Percentiles rank a stretch among this genome's conserved stretches.
Conservation (phyloP, 352 stramenopile species). For the Phytophthora tentaculata region DNA sequence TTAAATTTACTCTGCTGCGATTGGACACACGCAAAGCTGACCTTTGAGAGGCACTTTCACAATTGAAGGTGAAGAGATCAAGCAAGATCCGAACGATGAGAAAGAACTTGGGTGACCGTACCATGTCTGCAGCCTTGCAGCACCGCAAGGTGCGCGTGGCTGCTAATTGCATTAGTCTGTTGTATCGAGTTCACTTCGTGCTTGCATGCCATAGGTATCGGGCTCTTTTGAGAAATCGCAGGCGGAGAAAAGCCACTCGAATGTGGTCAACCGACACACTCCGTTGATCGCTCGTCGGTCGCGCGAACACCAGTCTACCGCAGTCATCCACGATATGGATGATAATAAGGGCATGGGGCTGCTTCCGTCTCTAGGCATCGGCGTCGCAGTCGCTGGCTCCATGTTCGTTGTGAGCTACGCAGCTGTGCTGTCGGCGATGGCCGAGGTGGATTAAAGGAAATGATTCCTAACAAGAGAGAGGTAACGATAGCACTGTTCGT, state of each 20-base stretch:
- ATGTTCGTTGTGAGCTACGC: slow-evolving; percentile 53
- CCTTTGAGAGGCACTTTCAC: slow-evolving; percentile 16
- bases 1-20: slow-evolving; percentile 3
- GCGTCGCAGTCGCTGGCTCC: slow-evolving; percentile 38
- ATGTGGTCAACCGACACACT: slow-evolving; percentile 36
- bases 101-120: slow-evolving; percentile 45
- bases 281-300: slow-evolving; percentile 17
- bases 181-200: background rate
- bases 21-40: slow-evolving; percentile 20
- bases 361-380: slow-evolving; percentile 30
- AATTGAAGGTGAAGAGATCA: slow-evolving; percentile 18
- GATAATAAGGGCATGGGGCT: slow-evolving; percentile 22
- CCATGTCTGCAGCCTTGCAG: slow-evolving; percentile 57
- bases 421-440: slow-evolving; percentile 42
- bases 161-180: background rate
- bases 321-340: background rate
- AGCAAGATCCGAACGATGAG: slow-evolving; percentile 28
- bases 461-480: slow-evolving; percentile 2
- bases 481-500: slow-evolving; percentile 1
- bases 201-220: slow-evolving; percentile 29
- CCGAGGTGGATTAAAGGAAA: slow-evolving; percentile 23
- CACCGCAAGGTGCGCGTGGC: slow-evolving; percentile 52
- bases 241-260: slow-evolving; percentile 46
- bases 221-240: slow-evolving; percentile 48
- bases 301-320: slow-evolving; percentile 4